Conservation (phyloP, 805 yeast species). For the Candida morakotiae region DNA sequence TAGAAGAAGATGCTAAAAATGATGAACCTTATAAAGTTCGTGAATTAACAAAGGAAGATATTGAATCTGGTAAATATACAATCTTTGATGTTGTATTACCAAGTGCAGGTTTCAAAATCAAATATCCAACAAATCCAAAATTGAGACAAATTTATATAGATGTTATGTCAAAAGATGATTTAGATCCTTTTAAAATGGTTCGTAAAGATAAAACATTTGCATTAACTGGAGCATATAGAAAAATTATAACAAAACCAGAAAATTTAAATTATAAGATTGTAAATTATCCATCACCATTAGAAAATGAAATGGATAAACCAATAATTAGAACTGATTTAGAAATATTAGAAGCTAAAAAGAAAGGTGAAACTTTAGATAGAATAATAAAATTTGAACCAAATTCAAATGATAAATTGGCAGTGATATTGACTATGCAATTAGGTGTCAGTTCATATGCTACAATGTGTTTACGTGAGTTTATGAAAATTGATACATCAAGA, state of each 20-base stretch:
- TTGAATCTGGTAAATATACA: conserved; percentile 50
- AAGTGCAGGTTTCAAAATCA: conserved; percentile 93
- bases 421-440: conserved; percentile 70
- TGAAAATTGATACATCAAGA: conserved; percentile 68
- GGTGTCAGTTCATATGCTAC: conserved; percentile 94
- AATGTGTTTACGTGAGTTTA: conserved; percentile 90
- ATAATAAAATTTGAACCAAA: conserved; percentile 15
- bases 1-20: conserved; percentile 68
- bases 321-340: conserved; percentile 74
- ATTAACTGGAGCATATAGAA: conserved; percentile 84
- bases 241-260: conserved; percentile 62
- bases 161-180: conserved; percentile 73
- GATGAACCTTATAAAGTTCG: conserved; percentile 62
- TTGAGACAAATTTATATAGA: conserved; percentile 60
- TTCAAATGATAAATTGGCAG: conserved; percentile 47
- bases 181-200: conserved; percentile 82
- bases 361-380: conserved; percentile 17
- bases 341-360: conserved; percentile 29
- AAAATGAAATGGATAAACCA: conserved; percentile 57
- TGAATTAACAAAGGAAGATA: conserved; percentile 71
- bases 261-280: conserved; percentile 59
- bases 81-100: conserved; percentile 89
- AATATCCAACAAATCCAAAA: conserved; percentile 69
- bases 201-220: conserved; percentile 87
- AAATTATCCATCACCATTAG: conserved; percentile 54